Percentiles rank a stretch among this genome's conserved stretches.
phyloP scores from a whole-genome alignment of 805 yeast genomes.

The Lipomyces lipofer region DNA sequence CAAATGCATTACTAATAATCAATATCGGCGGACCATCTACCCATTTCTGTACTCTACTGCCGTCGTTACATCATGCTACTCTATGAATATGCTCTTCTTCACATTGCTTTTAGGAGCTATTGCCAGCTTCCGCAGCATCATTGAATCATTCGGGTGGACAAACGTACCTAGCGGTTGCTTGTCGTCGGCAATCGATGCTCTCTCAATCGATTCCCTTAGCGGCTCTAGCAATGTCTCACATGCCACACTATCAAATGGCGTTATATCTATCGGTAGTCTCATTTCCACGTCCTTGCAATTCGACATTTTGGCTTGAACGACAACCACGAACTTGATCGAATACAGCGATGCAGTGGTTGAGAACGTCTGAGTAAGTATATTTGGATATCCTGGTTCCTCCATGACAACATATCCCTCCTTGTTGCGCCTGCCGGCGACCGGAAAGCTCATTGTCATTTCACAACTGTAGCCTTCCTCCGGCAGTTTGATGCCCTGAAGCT shows the following conservation, averaged over 20 bases:
- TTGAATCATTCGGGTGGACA: slow-evolving; percentile 5
- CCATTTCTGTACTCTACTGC: too few relatives aligned
- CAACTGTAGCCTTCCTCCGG: slow-evolving; percentile 31
- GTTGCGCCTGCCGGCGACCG: slow-evolving; percentile 32
- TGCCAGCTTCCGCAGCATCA: too few relatives aligned
- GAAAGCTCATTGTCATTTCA: slow-evolving; percentile 38
- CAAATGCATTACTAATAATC: too few relatives aligned
- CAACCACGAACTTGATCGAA: slow-evolving; percentile 38
- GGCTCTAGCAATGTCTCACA: slow-evolving; percentile 29
- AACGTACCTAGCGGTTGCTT: slow-evolving; percentile 4
- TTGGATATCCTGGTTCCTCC: slow-evolving; percentile 42
- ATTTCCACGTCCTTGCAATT: slow-evolving; percentile 44
- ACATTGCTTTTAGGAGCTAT: too few relatives aligned
- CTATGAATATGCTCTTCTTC: too few relatives aligned
- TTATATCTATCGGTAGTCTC: slow-evolving; percentile 39
- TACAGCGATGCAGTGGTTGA: slow-evolving; percentile 42
- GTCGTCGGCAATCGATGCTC: slow-evolving; percentile 1
- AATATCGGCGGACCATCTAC: too few relatives aligned
- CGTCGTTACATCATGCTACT: too few relatives aligned
- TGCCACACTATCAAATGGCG: slow-evolving; percentile 42
- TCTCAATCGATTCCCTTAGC: background rate
- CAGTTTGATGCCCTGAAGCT: slow-evolving; percentile 35
- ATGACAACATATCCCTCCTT: slow-evolving; percentile 36
- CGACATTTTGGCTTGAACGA: slow-evolving; percentile 41
- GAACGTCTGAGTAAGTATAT: slow-evolving; percentile 39